A percentile compares a stretch with the other conserved stretches of the same genome.
These are phyloP conservation scores for Penicillium polonicum DNA, from an alignment of 2,329 filamentous ascomycete species.

Conservation along the genomic window DNA sequence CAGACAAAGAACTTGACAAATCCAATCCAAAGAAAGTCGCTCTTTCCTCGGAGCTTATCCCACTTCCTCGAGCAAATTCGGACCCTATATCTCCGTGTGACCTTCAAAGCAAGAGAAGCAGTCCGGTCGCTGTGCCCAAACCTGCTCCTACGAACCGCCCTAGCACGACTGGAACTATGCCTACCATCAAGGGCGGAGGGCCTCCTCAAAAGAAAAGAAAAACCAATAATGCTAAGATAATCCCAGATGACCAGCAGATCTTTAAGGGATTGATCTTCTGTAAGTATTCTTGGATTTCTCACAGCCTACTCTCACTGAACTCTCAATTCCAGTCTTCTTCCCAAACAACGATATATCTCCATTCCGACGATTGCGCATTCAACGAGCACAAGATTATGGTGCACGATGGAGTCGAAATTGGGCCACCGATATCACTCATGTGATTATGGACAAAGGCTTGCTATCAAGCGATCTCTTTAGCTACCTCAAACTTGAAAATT, in stretches of 20 bases:
- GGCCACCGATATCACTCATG: conserved; percentile 63
- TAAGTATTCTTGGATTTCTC: conserved; percentile 25
- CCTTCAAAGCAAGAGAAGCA: background rate
- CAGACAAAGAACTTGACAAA: background rate
- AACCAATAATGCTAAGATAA: conserved; percentile 43
- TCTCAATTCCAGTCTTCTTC: conserved; percentile 59
- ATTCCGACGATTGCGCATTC: conserved; percentile 68
- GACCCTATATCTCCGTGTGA: conserved; percentile 8
- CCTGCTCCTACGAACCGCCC: conserved; percentile 12
- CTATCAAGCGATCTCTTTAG: conserved; percentile 62
- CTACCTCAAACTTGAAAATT: conserved; percentile 50
- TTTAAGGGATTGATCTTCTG: conserved; percentile 64
- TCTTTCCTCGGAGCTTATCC: background rate
- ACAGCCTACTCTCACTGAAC: conserved; percentile 6
- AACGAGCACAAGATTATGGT: conserved; percentile 71
- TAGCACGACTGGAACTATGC: conserved; percentile 17
- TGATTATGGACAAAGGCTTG: conserved; percentile 72
- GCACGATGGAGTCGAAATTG: conserved; percentile 67
- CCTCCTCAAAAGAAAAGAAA: conserved; percentile 27
- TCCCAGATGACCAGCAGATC: conserved; percentile 56
- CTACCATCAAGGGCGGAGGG: conserved; percentile 9
- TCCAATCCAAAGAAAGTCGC: background rate
- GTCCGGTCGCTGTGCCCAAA: background rate
- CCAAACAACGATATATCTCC: conserved; percentile 74
- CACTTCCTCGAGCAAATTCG: conserved; percentile 12